A percentile compares a stretch with the other conserved stretches of the same genome.
Conservation (phyloP, 306 rosid genomes). For the Fragaria ananassa region DNA sequence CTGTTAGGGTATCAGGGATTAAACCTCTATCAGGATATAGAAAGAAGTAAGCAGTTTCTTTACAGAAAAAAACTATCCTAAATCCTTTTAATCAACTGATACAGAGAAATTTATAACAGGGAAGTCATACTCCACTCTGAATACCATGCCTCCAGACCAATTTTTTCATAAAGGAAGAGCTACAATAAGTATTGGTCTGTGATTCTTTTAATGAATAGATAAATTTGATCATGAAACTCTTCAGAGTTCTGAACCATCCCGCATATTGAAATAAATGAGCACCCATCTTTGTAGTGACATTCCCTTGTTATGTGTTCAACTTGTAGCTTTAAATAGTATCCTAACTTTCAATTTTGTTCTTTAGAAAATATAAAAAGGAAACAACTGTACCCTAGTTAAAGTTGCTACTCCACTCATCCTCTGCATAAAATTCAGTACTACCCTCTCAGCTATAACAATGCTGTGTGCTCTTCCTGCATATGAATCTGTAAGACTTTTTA, state of each 20-base stretch:
- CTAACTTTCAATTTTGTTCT: neutral
- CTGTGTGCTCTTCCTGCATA: slow-evolving; percentile 75
- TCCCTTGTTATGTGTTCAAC: neutral
- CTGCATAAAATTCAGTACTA: slow-evolving; percentile 91
- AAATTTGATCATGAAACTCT: neutral
- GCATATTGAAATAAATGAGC: neutral
- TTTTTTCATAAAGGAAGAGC: neutral
- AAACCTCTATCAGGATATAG: no score
- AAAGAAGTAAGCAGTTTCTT: neutral
- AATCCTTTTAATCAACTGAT: neutral
- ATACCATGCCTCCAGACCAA: neutral
- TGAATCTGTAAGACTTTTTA: slow-evolving; percentile 18
- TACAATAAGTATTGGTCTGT: neutral
- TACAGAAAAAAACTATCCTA: neutral
- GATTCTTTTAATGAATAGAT: neutral
- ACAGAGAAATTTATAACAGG: neutral
- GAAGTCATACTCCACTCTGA: neutral
- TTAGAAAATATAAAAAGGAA: slow-evolving; percentile 11
- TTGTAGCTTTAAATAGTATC: neutral
- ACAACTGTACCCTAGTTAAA: slow-evolving; percentile 61
- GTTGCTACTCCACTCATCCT: slow-evolving; percentile 98
- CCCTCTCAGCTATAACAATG: slow-evolving; percentile 84
- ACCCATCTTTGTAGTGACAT: neutral
- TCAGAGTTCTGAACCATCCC: neutral
- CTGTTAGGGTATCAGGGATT: neutral